These are phyloP conservation scores for Leucocoprinus sp. DNA, from an alignment of 768 basidiomycete species.

Conservation along the genomic window DNA sequence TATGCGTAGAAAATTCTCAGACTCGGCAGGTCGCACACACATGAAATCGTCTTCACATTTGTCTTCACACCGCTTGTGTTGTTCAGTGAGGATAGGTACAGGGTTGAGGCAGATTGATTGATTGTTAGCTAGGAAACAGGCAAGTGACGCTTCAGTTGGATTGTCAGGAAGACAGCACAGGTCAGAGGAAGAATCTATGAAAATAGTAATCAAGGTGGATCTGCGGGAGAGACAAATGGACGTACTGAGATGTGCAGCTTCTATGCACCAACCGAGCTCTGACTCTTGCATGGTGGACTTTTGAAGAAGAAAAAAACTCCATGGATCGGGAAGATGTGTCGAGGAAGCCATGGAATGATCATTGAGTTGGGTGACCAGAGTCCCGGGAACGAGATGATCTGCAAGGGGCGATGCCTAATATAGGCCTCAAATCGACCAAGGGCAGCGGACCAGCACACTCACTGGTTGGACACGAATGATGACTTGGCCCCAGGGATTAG, in stretches of 20 bases:
- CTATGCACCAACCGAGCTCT: conserved; percentile 13
- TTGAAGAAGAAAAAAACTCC: conserved; percentile 11
- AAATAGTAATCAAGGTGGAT: neutral
- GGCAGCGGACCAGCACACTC: conserved; percentile 17
- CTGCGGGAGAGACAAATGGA: neutral
- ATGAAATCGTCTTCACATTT: conserved; percentile 29
- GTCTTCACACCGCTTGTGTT: conserved; percentile 15
- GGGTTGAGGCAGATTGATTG: conserved; percentile 46
- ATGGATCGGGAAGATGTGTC: conserved; percentile 5
- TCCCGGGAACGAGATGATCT: conserved; percentile 45
- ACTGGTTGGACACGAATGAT: conserved; percentile 50
- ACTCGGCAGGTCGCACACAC: conserved; percentile 47
- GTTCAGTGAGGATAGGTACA: conserved; percentile 36
- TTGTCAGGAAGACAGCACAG: conserved; percentile 16
- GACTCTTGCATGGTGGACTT: conserved; percentile 18
- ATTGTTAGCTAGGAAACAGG: conserved; percentile 20
- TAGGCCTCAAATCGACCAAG: neutral
- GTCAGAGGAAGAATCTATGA: conserved; percentile 1
- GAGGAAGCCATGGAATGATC: conserved; percentile 40
- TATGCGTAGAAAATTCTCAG: conserved; percentile 49
- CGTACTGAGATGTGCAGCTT: conserved; percentile 7
- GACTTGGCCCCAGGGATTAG: conserved; percentile 41
- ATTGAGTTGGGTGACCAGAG: conserved; percentile 58
- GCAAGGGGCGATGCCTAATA: conserved; percentile 55
- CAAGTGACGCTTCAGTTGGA: conserved; percentile 33